These are phyloP conservation scores for Xylariaceae sp. DNA, from an alignment of 2,329 filamentous ascomycete species.

Conservation along the genomic window DNA sequence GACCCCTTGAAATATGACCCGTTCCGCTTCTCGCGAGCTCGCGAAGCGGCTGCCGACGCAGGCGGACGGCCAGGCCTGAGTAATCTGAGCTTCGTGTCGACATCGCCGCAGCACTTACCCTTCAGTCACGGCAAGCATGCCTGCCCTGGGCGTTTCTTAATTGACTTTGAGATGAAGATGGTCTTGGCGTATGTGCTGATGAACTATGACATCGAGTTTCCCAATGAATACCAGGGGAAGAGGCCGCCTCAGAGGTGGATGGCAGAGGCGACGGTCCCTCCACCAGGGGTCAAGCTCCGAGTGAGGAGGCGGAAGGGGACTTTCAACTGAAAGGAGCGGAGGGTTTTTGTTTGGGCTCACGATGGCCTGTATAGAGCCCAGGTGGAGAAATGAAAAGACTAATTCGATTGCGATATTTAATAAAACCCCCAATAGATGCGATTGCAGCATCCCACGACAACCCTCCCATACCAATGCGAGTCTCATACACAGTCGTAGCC, in stretches of 20 bases:
- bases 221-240: slow-evolving; percentile 4
- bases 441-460: too few relatives aligned
- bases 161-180: slow-evolving; percentile 31
- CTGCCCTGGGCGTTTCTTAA: slow-evolving; percentile 34
- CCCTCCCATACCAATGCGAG: too few relatives aligned
- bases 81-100: slow-evolving; percentile 29
- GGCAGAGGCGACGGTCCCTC: slow-evolving; percentile 1
- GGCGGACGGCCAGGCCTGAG: slow-evolving; percentile 11
- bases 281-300: not conserved
- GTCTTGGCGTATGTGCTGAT: slow-evolving; percentile 12
- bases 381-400: too few relatives aligned
- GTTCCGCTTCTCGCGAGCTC: slow-evolving; percentile 33
- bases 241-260: slow-evolving; percentile 1
- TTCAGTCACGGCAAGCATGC: slow-evolving; percentile 36
- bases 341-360: too few relatives aligned
- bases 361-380: too few relatives aligned
- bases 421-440: too few relatives aligned
- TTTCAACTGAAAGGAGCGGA: too few relatives aligned
- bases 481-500: too few relatives aligned
- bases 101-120: slow-evolving; percentile 9
- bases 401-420: too few relatives aligned
- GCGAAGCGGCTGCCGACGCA: slow-evolving; percentile 20
- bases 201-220: slow-evolving; percentile 28
- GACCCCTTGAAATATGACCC: slow-evolving; percentile 34
- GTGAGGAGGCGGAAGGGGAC: not conserved